A percentile compares a stretch with the other conserved stretches of the same genome.
Conservation (phyloP, 1,284 basidiomycete species). For the Leucoagaricus sp. region DNA sequence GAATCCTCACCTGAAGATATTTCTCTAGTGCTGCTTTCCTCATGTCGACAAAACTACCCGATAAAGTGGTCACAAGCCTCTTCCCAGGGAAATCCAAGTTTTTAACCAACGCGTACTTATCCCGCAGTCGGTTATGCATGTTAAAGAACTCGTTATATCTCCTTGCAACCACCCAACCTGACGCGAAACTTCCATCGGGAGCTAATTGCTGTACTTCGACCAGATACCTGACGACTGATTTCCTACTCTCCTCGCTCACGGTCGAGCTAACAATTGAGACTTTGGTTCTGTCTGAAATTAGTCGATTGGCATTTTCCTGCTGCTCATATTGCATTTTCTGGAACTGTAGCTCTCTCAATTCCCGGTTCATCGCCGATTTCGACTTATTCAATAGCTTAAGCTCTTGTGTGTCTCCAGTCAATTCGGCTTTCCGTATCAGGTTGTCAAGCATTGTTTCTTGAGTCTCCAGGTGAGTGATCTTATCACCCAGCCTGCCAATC, state of each 20-base stretch:
- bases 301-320: constrained; percentile 83
- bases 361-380: constrained; percentile 77
- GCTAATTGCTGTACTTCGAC: constrained; percentile 88
- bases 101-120: constrained; percentile 67
- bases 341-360: constrained; percentile 83
- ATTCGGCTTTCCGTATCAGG: constrained; percentile 90
- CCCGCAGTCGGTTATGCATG: constrained; percentile 84
- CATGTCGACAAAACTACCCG: constrained; percentile 83
- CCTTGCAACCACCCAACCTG: constrained; percentile 90
- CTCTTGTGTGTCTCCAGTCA: constrained; percentile 89
- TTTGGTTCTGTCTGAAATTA: constrained; percentile 78
- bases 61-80: constrained; percentile 80
- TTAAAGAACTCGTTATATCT: constrained; percentile 94
- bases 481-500: constrained; percentile 73
- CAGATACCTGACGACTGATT: constrained; percentile 90
- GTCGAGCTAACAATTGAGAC: constrained; percentile 80
- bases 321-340: constrained; percentile 91
- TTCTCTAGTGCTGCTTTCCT: constrained; percentile 81
- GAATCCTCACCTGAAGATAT: constrained; percentile 78
- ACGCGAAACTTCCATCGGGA: constrained; percentile 71
- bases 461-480: constrained; percentile 74
- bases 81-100: constrained; percentile 89
- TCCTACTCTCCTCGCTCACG: constrained; percentile 79
- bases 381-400: constrained; percentile 81
- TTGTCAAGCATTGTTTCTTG: constrained; percentile 86